Evolutionary conservation across 2,329 filamentous ascomycete species (phyloP), one percentile per base, ranked within the genome.

Genomic region (Ophiostoma ulmi): DNA sequence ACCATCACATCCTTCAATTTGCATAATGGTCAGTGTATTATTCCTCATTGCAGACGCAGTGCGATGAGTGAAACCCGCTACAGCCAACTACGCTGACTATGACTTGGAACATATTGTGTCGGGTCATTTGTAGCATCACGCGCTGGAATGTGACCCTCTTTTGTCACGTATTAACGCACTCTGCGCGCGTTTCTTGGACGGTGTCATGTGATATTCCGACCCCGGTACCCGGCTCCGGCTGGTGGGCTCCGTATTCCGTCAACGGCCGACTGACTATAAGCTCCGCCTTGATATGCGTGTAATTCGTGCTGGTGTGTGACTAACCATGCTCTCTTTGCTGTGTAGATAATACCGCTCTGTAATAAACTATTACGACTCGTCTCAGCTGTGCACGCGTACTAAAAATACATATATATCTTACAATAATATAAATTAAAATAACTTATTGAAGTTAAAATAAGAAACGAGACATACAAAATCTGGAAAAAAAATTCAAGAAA

Each of bases 81-180:
- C 11, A 52, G 17, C 48, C 48, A 52, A 52, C 10, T 39, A 13
- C 38, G 7, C 11, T 39, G 38, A 10, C 10, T 39, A 13, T 39
- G 2, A 20, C 20, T 48, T 48, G 44, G 20, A 48, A 48, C 44
- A 14, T 48, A 17, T n/a, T 14, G 44, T 48, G 20, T 48, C 44
- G 17, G 13, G 13, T 48, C 44, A 20, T 10, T n/a, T 14, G 52
- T 58, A 58, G 52, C 39, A 44, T 44, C 44, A 35, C 58, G 58
- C 58, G 26, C 26, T 63, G 58, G 58, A 63, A 35, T 63, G 58
- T 36, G 58, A 35, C 58, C 52, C 52, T 58, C 52, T 26, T 48
- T 20, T 17, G 26, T 13, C n/a, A 22, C 8, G 13, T 35, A 8
- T 22, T 17, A 11, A 61, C 55, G 13, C n/a, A 35, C 11, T 61